Base-by-base conservation (phyloP, 352 stramenopile species). In the Globisporangium paroecandrum region DNA sequence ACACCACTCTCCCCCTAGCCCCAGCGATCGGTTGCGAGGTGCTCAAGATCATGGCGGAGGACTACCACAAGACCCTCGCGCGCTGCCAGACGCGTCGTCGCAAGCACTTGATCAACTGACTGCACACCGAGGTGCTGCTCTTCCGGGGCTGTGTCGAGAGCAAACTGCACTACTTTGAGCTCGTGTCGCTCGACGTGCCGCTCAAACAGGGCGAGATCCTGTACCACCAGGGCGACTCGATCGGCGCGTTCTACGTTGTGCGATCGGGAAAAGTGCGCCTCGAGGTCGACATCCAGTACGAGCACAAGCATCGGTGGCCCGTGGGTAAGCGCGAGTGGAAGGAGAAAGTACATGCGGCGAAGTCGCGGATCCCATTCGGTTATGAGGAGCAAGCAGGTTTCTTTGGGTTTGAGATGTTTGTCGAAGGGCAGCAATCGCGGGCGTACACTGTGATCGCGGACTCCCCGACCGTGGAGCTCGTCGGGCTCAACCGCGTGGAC, bases 161-260 rank as follows among this genome's bases (percentile, higher is more conserved):
- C 71, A 91, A 91, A 32, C 74, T 91, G 25, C 81, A 89, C 60
- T 91, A 88, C 67, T 91, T 89, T 70, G 83, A 91, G 66, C 79
- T 89, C 59, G 83, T 90, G 51, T 90, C 83, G 20, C 84, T 91
- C 54, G 81, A 91, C 62, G 77, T 91, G 47, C 77, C 75, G 27
- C 70, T 91, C 1, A 82, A 88, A 51, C 76, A 79, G 51, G 81
- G 77, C 43, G 78, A 90, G 20, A 62, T 87, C 1, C 65, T 91
- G 7, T 91, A 89, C 66, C 77, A 64, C 10, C 81, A 91, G 69
- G 78, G 75, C 18, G 83, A 91, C 46, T 83, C 75, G 0, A 73
- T 91, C 12, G 83, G 81, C 5, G 83, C 83, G 4, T 85, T 91
- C 59, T 91, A 91, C 72, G 65, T 91, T 60, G 74, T 91, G n/a